Evolutionary conservation across 768 basidiomycete genomes (phyloP).

Genomic region (Thelephora aurantiotincta): DNA sequence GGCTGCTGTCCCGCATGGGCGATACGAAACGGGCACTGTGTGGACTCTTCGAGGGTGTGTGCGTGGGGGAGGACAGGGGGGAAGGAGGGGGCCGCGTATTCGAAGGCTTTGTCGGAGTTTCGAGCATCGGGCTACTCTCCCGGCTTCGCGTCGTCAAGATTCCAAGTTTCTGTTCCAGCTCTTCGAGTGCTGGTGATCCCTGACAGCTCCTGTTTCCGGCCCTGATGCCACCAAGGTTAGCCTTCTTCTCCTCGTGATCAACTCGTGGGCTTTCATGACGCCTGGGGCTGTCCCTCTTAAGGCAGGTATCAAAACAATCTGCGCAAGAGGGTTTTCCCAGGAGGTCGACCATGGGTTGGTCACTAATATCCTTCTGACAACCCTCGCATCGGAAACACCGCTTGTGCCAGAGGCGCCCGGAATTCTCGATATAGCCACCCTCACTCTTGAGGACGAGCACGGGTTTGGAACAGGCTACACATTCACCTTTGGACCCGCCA

Average conservation of each 20-base stretch:
- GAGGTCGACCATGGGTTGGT: conserved; percentile 71
- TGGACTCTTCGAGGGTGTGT: conserved; percentile 1
- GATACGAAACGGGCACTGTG: conserved; percentile 5
- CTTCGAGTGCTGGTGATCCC: conserved; percentile 20
- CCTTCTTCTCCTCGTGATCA: conserved; percentile 16
- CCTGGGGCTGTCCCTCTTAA: conserved; percentile 35
- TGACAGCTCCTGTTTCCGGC: conserved; percentile 17
- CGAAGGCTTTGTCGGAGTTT: conserved; percentile 1
- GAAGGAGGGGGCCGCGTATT: not conserved
- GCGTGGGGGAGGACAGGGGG: not conserved
- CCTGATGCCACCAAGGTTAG: conserved; percentile 32
- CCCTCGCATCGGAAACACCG: conserved; percentile 64
- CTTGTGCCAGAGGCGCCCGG: conserved; percentile 68
- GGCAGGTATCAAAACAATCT: conserved; percentile 69
- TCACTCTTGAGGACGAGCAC: conserved; percentile 66
- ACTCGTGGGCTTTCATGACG: conserved; percentile 17
- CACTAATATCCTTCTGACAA: conserved; percentile 60
- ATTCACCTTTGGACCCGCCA: conserved; percentile 69
- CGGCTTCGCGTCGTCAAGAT: conserved; percentile 12
- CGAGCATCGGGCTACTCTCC: conserved; percentile 10
- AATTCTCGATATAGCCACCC: conserved; percentile 63
- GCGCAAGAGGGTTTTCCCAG: conserved; percentile 66
- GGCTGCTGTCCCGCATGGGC: conserved; percentile 12
- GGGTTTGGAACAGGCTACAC: conserved; percentile 50
- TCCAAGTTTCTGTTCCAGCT: conserved; percentile 19